A percentile compares a stretch with the other conserved stretches of the same genome.
These are phyloP conservation scores for Penicillium desertorum DNA, from an alignment of 495 filamentous ascomycete genomes.

Conservation along the genomic window DNA sequence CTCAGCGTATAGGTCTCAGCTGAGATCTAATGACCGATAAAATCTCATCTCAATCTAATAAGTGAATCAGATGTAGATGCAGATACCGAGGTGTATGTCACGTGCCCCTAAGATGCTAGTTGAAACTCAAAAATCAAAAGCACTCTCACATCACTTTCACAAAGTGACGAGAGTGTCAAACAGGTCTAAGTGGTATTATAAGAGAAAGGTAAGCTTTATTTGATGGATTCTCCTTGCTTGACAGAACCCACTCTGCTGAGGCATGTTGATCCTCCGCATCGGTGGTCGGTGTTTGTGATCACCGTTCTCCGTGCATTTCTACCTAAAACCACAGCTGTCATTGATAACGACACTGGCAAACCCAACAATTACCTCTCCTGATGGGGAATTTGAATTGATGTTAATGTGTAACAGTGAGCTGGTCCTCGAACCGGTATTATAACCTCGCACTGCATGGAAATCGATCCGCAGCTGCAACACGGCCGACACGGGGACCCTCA, in stretches of 20 bases:
- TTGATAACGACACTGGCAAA: background rate
- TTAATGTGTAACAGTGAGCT: slow-evolving; percentile 7
- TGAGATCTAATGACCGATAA: background rate
- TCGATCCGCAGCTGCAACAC: slow-evolving; percentile 35
- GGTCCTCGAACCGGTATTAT: background rate
- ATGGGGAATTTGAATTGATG: background rate
- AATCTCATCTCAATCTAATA: background rate
- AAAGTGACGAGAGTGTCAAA: background rate
- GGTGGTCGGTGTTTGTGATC: slow-evolving; percentile 28
- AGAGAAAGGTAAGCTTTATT: slow-evolving; percentile 1
- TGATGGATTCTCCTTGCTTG: background rate
- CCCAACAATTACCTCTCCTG: background rate
- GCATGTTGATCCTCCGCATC: slow-evolving; percentile 16
- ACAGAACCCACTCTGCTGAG: background rate
- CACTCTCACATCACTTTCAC: background rate
- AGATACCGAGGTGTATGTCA: background rate
- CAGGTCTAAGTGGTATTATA: background rate
- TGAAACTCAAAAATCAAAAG: background rate
- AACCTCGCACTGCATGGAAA: slow-evolving; percentile 32
- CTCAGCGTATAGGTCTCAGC: background rate
- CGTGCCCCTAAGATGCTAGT: background rate
- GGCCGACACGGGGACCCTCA: slow-evolving; percentile 16
- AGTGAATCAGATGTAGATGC: background rate
- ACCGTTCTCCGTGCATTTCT: slow-evolving; percentile 21
- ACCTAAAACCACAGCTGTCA: background rate